Evolutionary conservation across 192 early-diverging fungal species (phyloP).

Genomic region (Phlyctochytrium planicorne): DNA sequence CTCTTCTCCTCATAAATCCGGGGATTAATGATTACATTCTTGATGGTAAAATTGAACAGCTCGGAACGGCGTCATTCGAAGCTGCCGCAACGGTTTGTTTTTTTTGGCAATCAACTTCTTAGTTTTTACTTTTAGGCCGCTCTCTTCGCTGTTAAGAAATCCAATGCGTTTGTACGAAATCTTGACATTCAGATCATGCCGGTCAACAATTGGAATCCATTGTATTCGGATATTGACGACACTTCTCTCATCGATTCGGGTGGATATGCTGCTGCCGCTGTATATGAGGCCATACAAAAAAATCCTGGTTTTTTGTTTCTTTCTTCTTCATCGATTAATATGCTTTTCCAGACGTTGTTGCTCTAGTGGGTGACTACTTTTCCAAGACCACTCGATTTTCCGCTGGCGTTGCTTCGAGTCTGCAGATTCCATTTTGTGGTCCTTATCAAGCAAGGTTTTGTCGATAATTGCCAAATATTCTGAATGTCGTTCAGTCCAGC

Average conservation of each 20-base stretch:
- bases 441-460: not conserved
- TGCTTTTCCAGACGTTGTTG: not conserved
- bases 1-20: no score
- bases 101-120: no score
- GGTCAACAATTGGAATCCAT: not conserved
- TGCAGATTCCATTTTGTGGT: not conserved
- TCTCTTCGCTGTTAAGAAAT: no score
- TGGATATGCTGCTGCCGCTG: not conserved
- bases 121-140: no score
- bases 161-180: no score
- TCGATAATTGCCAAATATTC: no score
- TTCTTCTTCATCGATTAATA: not conserved
- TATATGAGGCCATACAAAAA: not conserved
- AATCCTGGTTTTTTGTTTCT: not conserved
- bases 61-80: no score
- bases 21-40: no score
- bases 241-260: not conserved
- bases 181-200: no score
- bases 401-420: not conserved
- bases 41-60: no score
- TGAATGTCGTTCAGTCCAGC: no score
- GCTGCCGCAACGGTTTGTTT: no score
- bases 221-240: not conserved
- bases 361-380: not conserved
- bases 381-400: not conserved